Percentiles rank a stretch among this genome's conserved stretches.
Conservation (phyloP, 2,329 filamentous ascomycete genomes). For the Claviceps fusiformis region DNA sequence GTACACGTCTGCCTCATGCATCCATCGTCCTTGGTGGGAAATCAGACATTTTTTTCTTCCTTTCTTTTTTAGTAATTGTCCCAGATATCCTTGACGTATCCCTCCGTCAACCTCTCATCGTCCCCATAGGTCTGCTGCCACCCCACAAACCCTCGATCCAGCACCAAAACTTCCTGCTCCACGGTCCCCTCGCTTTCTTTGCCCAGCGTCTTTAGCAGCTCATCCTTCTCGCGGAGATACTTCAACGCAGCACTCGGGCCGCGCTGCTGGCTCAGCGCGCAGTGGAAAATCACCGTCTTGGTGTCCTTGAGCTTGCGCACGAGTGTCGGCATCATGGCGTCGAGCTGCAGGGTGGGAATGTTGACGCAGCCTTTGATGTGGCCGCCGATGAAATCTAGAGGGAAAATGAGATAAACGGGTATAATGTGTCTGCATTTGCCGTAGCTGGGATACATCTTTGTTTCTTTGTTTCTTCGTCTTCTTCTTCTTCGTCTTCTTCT, state of each 20-base stretch:
- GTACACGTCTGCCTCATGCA: not conserved
- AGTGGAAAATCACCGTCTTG: constrained; percentile 86
- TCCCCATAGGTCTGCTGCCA: constrained; percentile 80
- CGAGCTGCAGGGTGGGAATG: constrained; percentile 59
- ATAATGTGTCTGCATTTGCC: too few relatives aligned
- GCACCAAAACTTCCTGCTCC: constrained; percentile 62
- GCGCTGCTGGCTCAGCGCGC: constrained; percentile 78
- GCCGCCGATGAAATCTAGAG: constrained; percentile 71
- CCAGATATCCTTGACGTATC: constrained; percentile 78
- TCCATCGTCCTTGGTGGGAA: not conserved
- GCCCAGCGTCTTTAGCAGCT: constrained; percentile 21
- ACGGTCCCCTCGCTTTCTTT: constrained; percentile 15
- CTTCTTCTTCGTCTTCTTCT: not conserved
- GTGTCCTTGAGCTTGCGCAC: constrained; percentile 63
- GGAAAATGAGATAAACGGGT: not conserved
- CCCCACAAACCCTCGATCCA: constrained; percentile 71
- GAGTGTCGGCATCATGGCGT: constrained; percentile 69
- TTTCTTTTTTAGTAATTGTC: constrained; percentile 31
- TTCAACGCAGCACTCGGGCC: constrained; percentile 72
- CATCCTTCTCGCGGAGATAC: constrained; percentile 61
- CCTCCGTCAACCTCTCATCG: constrained; percentile 71
- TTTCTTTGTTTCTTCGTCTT: not conserved
- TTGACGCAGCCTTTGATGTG: constrained; percentile 71
- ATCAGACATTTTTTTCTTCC: too few relatives aligned
- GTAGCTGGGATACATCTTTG: too few relatives aligned